Evolutionary conservation across 345 rosid genomes (phyloP).

Genomic region (Sisymbrium irio): DNA sequence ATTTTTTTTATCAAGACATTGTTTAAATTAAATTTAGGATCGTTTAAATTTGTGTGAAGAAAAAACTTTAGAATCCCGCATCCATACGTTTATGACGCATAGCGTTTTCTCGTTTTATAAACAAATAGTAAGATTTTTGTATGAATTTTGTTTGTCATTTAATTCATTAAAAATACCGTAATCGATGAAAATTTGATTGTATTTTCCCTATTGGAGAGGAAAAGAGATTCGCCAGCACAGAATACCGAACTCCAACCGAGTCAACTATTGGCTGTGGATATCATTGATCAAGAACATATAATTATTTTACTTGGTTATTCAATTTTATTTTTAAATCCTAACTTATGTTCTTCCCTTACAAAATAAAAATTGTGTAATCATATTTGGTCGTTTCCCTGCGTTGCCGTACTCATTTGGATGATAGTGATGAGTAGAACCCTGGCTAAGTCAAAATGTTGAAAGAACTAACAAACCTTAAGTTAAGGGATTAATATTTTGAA

Average conservation of each 20-base stretch:
- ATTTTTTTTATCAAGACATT: background rate
- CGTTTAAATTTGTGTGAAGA: too few relatives aligned
- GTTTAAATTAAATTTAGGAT: too few relatives aligned
- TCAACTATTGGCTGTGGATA: background rate
- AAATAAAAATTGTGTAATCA: constrained; percentile 5
- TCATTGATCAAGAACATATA: background rate
- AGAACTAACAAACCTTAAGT: background rate
- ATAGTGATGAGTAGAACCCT: background rate
- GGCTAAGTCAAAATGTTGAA: background rate
- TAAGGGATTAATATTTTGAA: background rate
- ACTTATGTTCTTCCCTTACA: background rate
- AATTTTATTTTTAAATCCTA: background rate
- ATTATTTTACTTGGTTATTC: background rate
- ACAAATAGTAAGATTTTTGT: background rate
- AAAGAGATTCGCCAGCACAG: background rate
- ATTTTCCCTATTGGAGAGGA: background rate
- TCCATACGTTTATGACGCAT: constrained; percentile 9
- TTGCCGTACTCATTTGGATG: constrained; percentile 9
- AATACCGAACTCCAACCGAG: background rate
- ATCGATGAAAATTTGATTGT: background rate
- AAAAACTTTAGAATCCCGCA: background rate
- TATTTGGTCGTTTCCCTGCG: background rate
- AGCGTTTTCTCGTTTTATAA: background rate
- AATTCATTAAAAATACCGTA: background rate
- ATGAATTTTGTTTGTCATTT: background rate